phyloP scores from a whole-genome alignment of 2,329 filamentous ascomycete genomes.

The Hymenoscyphus linearis region DNA sequence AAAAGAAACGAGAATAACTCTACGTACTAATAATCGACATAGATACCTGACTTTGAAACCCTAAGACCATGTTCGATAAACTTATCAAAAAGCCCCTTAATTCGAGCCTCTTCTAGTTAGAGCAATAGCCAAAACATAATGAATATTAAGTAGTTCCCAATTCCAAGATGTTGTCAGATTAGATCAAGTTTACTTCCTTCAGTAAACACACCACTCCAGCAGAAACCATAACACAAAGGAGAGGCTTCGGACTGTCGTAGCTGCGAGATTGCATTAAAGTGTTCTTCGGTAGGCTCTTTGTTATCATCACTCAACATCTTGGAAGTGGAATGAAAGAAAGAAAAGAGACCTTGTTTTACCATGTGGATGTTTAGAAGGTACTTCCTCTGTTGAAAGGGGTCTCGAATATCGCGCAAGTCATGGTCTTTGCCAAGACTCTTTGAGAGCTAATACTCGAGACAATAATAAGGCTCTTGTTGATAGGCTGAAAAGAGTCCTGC shows the following conservation, averaged over 20 bases:
- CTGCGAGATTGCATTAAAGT: constrained; percentile 10
- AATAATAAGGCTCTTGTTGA: background rate
- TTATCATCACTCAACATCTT: constrained; percentile 27
- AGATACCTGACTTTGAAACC: too few species aligned
- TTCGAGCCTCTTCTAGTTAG: too few species aligned
- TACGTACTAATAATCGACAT: too few species aligned
- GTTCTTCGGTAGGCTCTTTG: constrained; percentile 27
- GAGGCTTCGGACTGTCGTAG: constrained; percentile 23
- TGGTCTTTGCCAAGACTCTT: background rate
- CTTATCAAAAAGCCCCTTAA: too few species aligned
- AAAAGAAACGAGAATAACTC: too few species aligned
- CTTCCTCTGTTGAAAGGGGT: background rate
- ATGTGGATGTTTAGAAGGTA: background rate
- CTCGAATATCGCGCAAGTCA: background rate
- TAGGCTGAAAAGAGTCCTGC: background rate
- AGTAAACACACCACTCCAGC: constrained; percentile 19
- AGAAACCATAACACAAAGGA: constrained; percentile 20
- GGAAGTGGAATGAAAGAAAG: background rate
- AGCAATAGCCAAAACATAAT: too few species aligned
- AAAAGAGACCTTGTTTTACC: background rate
- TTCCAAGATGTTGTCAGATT: constrained; percentile 28
- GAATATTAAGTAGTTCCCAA: background rate
- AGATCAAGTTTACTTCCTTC: constrained; percentile 32
- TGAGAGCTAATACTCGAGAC: background rate
- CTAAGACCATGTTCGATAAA: too few species aligned